These are phyloP conservation scores for Pleurostoma richardsiae DNA, from an alignment of 2,329 filamentous ascomycete genomes.

Conservation along the genomic window DNA sequence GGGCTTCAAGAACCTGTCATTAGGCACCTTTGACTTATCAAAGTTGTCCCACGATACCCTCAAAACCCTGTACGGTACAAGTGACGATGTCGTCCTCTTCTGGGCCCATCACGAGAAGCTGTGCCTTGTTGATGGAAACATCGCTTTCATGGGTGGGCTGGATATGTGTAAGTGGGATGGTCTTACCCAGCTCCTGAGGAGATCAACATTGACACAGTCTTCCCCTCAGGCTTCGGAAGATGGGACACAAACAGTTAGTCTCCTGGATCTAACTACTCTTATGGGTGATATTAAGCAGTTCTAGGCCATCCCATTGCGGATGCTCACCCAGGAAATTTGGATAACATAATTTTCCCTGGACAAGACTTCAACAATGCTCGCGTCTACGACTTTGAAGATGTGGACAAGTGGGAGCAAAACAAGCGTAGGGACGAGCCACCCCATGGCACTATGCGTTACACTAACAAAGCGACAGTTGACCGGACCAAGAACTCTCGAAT, in stretches of 20 bases:
- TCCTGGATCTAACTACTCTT: neutral
- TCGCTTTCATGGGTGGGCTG: slow-evolving; percentile 87
- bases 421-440: slow-evolving; percentile 45
- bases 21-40: slow-evolving; percentile 49
- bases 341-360: slow-evolving; percentile 75
- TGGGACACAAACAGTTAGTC: slow-evolving; percentile 74
- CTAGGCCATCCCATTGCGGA: slow-evolving; percentile 75
- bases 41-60: slow-evolving; percentile 69
- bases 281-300: neutral
- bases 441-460: neutral
- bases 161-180: slow-evolving; percentile 59
- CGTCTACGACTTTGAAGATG: slow-evolving; percentile 76
- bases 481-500: slow-evolving; percentile 75
- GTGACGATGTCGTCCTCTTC: slow-evolving; percentile 76
- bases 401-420: slow-evolving; percentile 76
- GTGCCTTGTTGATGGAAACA: slow-evolving; percentile 70
- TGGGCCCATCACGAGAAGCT: slow-evolving; percentile 96
- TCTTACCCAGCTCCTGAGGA: neutral
- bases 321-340: slow-evolving; percentile 72
- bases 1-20: slow-evolving; percentile 20
- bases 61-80: slow-evolving; percentile 75
- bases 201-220: neutral
- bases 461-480: slow-evolving; percentile 50
- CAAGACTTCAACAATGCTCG: slow-evolving; percentile 92
- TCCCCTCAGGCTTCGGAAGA: slow-evolving; percentile 61